Conservation (phyloP, 2,329 filamentous ascomycete genomes). For the Daldinia sp. region DNA sequence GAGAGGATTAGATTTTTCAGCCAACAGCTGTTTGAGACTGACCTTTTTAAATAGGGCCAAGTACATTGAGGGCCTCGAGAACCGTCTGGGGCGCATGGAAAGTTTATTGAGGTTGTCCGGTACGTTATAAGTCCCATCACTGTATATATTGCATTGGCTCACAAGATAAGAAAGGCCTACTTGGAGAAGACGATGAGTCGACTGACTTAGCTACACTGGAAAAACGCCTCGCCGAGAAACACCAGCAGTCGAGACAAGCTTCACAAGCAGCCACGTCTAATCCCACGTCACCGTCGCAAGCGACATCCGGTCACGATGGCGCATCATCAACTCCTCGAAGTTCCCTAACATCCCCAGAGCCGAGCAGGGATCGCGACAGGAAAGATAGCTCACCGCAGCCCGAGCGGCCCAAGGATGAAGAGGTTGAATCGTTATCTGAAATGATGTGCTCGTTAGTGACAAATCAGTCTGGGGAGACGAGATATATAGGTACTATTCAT, state of each 20-base stretch:
- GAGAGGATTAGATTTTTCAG: constrained; percentile 44
- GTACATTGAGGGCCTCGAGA: constrained; percentile 97
- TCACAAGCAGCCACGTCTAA: constrained; percentile 62
- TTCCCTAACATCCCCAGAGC: constrained; percentile 66
- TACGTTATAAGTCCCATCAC: constrained; percentile 50
- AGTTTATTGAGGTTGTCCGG: constrained; percentile 86
- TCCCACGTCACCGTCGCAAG: constrained; percentile 65
- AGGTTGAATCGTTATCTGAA: constrained; percentile 90
- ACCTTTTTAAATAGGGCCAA: constrained; percentile 74
- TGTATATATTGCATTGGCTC: constrained; percentile 38
- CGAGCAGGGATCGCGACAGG: constrained; percentile 56
- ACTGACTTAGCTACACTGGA: constrained; percentile 91
- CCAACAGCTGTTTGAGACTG: constrained; percentile 22
- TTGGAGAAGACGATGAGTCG: constrained; percentile 87
- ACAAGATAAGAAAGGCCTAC: constrained; percentile 66
- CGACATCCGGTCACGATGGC: constrained; percentile 59
- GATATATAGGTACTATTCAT: constrained; percentile 81
- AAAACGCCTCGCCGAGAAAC: constrained; percentile 74
- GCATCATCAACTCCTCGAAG: constrained; percentile 64
- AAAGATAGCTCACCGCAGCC: constrained; percentile 57
- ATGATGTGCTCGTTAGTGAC: constrained; percentile 99
- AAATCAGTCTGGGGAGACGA: constrained; percentile 92
- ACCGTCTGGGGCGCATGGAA: constrained; percentile 95
- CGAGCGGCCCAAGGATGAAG: constrained; percentile 65
- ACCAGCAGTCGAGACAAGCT: constrained; percentile 62